phyloP scores from a whole-genome alignment of 1,284 basidiomycete species.

The Ustilago bromivora region DNA sequence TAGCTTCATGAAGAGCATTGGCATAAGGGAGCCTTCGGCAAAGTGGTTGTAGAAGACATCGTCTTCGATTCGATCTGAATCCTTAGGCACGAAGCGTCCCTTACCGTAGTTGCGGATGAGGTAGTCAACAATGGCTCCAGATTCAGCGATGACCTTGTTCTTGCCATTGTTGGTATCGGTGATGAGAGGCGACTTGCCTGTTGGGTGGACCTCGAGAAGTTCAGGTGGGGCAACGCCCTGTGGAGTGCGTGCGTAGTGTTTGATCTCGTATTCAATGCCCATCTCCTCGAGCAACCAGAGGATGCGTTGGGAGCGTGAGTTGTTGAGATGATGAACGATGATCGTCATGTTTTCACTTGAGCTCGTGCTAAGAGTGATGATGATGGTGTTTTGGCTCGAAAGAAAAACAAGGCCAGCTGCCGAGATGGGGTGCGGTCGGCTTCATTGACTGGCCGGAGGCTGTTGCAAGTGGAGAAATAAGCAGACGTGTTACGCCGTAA shows the following conservation, averaged over 20 bases:
- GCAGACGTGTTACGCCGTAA: neutral
- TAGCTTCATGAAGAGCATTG: slow-evolving; percentile 61
- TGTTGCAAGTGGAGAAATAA: neutral
- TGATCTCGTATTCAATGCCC: slow-evolving; percentile 63
- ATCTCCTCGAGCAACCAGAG: slow-evolving; percentile 69
- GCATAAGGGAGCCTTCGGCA: slow-evolving; percentile 66
- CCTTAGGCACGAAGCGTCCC: slow-evolving; percentile 47
- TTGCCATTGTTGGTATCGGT: slow-evolving; percentile 58
- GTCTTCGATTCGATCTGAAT: slow-evolving; percentile 52
- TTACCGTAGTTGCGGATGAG: slow-evolving; percentile 66
- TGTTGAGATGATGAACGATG: slow-evolving; percentile 65
- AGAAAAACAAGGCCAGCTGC: neutral
- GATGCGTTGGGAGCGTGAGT: slow-evolving; percentile 67
- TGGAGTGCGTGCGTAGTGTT: slow-evolving; percentile 59
- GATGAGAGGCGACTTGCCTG: slow-evolving; percentile 67
- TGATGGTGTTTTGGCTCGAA: neutral
- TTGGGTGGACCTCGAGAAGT: slow-evolving; percentile 61
- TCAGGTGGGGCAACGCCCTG: slow-evolving; percentile 57
- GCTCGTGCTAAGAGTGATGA: neutral
- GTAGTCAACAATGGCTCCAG: slow-evolving; percentile 68
- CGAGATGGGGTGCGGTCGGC: neutral
- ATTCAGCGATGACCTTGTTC: slow-evolving; percentile 63
- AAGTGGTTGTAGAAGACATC: slow-evolving; percentile 65
- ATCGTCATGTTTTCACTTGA: slow-evolving; percentile 46
- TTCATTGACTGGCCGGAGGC: neutral